These are phyloP conservation scores for Trypanosoma congolense DNA, from an alignment of 208 protist species.

Conservation along the genomic window DNA sequence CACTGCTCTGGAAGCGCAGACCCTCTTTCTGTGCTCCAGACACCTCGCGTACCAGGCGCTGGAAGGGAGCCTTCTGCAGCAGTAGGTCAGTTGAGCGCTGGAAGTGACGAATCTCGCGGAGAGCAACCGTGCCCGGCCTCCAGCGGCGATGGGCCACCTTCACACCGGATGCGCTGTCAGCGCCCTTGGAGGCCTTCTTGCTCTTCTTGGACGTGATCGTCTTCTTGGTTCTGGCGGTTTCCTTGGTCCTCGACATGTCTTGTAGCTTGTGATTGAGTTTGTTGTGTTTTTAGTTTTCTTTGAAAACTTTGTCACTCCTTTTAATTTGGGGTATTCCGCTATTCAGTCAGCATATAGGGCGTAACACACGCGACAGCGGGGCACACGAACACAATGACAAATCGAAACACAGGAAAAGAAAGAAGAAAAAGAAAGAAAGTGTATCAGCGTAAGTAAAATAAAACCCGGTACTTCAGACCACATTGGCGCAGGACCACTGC, in stretches of 20 bases:
- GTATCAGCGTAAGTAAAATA: too few relatives aligned
- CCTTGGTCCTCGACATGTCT: conserved; percentile 96
- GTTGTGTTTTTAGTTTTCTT: conserved; percentile 1
- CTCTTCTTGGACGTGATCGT: conserved; percentile 95
- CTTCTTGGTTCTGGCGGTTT: conserved; percentile 96
- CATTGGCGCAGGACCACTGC: too few relatives aligned
- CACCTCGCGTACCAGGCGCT: conserved; percentile 61
- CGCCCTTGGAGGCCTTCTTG: conserved; percentile 95
- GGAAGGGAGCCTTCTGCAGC: conserved; percentile 86
- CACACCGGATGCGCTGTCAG: conserved; percentile 80
- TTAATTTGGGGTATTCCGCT: neutral
- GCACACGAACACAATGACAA: too few relatives aligned
- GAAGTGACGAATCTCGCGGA: conserved; percentile 95
- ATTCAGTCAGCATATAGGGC: neutral
- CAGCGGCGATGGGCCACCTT: conserved; percentile 96
- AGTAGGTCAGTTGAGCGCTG: conserved; percentile 87
- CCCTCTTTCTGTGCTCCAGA: conserved; percentile 7
- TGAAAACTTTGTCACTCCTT: too few relatives aligned
- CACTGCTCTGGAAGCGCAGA: neutral
- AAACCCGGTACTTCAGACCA: too few relatives aligned
- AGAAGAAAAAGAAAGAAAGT: too few relatives aligned
- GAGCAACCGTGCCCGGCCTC: conserved; percentile 96
- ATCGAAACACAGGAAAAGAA: too few relatives aligned
- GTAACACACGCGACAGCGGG: too few relatives aligned
- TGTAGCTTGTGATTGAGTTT: neutral